A percentile compares a stretch with the other conserved stretches of the same genome.
These are phyloP conservation scores for Grigorovia yakushimaensis DNA, from an alignment of 805 yeast genomes.

Conservation along the genomic window DNA sequence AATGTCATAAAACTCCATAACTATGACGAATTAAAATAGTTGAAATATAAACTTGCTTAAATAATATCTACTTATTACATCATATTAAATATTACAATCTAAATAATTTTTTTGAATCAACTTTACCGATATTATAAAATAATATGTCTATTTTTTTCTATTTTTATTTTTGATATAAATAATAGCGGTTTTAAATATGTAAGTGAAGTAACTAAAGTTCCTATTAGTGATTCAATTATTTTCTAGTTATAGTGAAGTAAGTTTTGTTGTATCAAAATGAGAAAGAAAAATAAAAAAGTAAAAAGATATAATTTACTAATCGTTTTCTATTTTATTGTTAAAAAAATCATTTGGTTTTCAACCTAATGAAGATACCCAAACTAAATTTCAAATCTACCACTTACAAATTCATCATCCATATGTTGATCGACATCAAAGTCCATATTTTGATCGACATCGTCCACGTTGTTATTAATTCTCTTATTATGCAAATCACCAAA, in stretches of 20 bases:
- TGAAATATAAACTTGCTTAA: neutral
- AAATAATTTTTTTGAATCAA: too few species aligned
- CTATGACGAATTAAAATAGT: too few species aligned
- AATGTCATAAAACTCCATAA: neutral
- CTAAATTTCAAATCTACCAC: conserved; percentile 76
- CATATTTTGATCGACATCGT: conserved; percentile 19
- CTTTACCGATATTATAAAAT: too few species aligned
- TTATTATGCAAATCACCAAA: conserved; percentile 29
- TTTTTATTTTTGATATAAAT: too few species aligned
- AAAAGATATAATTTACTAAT: neutral
- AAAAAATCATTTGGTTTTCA: too few species aligned
- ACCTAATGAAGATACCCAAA: too few species aligned
- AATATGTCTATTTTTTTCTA: neutral
- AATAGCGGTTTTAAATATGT: too few species aligned
- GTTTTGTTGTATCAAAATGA: neutral
- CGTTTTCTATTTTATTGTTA: neutral
- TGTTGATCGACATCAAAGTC: conserved; percentile 43
- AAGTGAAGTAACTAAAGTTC: too few species aligned
- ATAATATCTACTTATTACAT: neutral
- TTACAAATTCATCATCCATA: conserved; percentile 75
- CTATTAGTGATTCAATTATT: too few species aligned
- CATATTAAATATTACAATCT: neutral
- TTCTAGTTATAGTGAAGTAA: too few species aligned
- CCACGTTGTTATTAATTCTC: conserved; percentile 16
- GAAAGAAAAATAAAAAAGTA: neutral